Evolutionary conservation across 2,329 filamentous ascomycete genomes (phyloP), one percentile per base, ranked within the genome.

Genomic region (Tympanopsis confertula): DNA sequence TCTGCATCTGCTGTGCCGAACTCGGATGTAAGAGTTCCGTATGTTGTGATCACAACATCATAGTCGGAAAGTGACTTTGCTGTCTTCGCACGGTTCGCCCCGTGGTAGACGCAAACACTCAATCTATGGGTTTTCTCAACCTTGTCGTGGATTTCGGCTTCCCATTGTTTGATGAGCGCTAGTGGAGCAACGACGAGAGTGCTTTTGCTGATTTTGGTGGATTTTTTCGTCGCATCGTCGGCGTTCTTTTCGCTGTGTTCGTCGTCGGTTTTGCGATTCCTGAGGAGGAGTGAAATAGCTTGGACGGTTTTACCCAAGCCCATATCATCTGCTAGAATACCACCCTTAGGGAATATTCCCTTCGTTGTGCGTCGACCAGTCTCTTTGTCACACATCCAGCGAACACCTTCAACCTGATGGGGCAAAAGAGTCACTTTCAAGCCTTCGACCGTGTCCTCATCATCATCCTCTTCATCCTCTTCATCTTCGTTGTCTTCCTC

Each of bases 321-420:
- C 89, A 96, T 93, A 54, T 98, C 91, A 51, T 98, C 91, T 14
- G 91, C 91, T 24, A 98, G 71, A 44, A 98, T 94, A 14, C 91
- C 91, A 24, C 91, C 91, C 49, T 93, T 91, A 20, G 89, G 87
- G 7, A 93, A 72, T 43, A 65, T 74, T 41, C 84, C 85, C 48
- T 81, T 33, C 10, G 7, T 82, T 62, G 91, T 94, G 42, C 84
- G 78, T 14, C 78, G 78, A 2, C 89, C 88, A 10, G 86, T 78
- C 60, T 98, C 91, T 50, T 93, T 86, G 41, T 88, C 84, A 39
- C 74, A 81, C 86, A 98, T 94, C 89, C 91, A 98, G 40, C 81
- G 76, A 1, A 96, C 82, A 49, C 91, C 91, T 39, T 94, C 86
- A 13, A 95, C 78, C 58, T 98, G 91, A 60, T 98, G 91, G 4